Evolutionary conservation across 768 basidiomycete genomes (phyloP).

Genomic region (Austroboletus festivus): DNA sequence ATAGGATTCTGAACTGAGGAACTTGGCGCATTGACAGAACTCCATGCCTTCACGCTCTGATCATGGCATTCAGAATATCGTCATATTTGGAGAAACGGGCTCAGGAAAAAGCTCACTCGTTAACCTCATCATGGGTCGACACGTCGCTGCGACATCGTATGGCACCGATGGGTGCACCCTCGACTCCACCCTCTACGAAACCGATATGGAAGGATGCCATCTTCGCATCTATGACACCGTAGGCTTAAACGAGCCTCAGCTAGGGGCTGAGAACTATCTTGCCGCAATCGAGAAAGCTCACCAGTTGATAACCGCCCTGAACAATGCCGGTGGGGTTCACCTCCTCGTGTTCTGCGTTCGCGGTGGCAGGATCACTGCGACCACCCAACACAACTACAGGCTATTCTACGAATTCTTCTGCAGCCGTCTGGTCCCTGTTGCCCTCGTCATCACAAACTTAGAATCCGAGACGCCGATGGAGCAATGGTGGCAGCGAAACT

Average conservation of each 20-base stretch:
- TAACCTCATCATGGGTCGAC: conserved; percentile 37
- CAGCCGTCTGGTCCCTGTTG: conserved; percentile 34
- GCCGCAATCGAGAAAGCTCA: conserved; percentile 30
- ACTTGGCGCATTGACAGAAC: conserved; percentile 2
- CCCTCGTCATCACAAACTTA: conserved; percentile 40
- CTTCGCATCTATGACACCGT: conserved; percentile 32
- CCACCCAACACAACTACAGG: conserved; percentile 35
- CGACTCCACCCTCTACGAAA: conserved; percentile 23
- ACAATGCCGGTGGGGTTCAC: conserved; percentile 30
- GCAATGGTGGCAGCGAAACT: conserved; percentile 33
- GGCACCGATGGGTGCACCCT: conserved; percentile 38
- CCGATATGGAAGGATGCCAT: conserved; percentile 8
- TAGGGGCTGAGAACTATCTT: conserved; percentile 21
- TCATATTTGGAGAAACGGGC: conserved; percentile 33
- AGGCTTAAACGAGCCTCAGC: conserved; percentile 30
- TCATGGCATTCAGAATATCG: conserved; percentile 22
- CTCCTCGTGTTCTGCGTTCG: conserved; percentile 39
- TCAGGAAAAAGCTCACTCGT: conserved; percentile 43
- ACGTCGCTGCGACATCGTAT: conserved; percentile 32
- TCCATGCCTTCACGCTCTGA: conserved; percentile 15
- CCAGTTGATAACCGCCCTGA: conserved; percentile 30
- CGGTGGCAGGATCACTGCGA: conserved; percentile 35
- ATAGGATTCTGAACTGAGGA: conserved; percentile 5
- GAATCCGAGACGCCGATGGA: conserved; percentile 35
- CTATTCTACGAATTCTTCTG: conserved; percentile 40